A percentile compares a stretch with the other conserved stretches of the same genome.
These are phyloP conservation scores for Tolypocladium paradoxum DNA, from an alignment of 2,329 filamentous ascomycete species.

Conservation along the genomic window DNA sequence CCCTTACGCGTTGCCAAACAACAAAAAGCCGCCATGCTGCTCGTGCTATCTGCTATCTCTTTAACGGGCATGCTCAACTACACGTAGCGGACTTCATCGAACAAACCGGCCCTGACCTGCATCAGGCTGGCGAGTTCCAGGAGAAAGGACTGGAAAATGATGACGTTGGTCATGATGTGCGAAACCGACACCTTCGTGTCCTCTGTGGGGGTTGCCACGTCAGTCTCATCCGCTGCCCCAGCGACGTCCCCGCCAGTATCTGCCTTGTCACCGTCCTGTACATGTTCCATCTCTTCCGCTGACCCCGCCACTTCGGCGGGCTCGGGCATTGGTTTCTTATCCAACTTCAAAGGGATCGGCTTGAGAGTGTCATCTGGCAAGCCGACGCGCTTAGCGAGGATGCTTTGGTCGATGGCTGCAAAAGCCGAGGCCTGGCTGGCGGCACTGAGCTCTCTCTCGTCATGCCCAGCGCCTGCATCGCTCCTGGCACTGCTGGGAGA, in stretches of 20 bases:
- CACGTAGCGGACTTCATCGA: conserved; percentile 61
- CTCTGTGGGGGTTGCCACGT: neutral
- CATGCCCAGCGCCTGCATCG: conserved; percentile 13
- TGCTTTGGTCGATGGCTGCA: conserved; percentile 53
- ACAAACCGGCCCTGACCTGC: conserved; percentile 63
- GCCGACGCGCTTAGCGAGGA: conserved; percentile 43
- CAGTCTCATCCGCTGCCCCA: conserved; percentile 6
- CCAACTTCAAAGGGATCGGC: conserved; percentile 32
- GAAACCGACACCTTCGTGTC: conserved; percentile 53
- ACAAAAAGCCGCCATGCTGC: neutral
- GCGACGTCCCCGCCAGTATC: conserved; percentile 5
- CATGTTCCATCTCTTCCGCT: conserved; percentile 8
- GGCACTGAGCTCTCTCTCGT: conserved; percentile 22
- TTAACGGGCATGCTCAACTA: conserved; percentile 5
- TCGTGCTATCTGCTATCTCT: neutral
- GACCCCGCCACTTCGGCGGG: conserved; percentile 8
- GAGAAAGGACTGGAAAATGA: conserved; percentile 70
- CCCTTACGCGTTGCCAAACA: neutral
- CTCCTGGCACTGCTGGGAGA: conserved; percentile 27
- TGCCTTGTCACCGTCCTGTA: conserved; percentile 8
- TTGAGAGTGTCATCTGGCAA: conserved; percentile 30
- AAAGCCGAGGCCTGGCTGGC: conserved; percentile 48
- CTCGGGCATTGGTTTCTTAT: conserved; percentile 16
- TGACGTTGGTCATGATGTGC: conserved; percentile 68
- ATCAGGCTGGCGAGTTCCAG: conserved; percentile 66